Conservation (phyloP, 495 filamentous ascomycete species). For the Neurospora terricola region DNA sequence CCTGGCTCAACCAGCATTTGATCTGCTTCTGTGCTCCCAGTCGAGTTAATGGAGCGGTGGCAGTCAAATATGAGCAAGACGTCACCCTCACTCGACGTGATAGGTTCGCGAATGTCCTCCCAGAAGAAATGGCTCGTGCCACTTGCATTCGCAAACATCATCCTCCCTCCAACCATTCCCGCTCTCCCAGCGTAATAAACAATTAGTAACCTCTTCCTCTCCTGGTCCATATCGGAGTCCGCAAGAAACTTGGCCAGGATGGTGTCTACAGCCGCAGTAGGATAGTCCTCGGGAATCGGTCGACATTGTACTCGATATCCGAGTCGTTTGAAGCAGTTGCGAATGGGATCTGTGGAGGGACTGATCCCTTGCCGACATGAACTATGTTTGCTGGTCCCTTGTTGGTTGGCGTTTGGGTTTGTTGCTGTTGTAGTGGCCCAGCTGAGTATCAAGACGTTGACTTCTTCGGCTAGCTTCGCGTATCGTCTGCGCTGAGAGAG, state of each 20-base stretch:
- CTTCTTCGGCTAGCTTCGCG: constrained; percentile 6
- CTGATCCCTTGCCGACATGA: background rate
- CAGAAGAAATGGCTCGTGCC: constrained; percentile 13
- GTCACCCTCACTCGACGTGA: constrained; percentile 13
- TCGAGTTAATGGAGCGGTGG: background rate
- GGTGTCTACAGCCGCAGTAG: constrained; percentile 18
- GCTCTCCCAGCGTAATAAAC: constrained; percentile 19
- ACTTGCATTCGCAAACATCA: constrained; percentile 11
- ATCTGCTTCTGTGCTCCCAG: background rate
- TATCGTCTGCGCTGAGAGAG: background rate
- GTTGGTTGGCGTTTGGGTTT: constrained; percentile 3
- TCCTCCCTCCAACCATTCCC: constrained; percentile 11
- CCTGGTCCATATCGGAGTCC: background rate
- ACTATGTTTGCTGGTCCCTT: constrained; percentile 3
- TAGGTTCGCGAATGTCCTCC: constrained; percentile 20
- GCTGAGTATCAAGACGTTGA: constrained; percentile 16
- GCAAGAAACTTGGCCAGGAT: constrained; percentile 14
- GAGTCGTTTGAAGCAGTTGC: constrained; percentile 12
- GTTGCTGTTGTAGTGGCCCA: constrained; percentile 9
- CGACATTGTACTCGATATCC: constrained; percentile 21
- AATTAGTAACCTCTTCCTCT: constrained; percentile 5
- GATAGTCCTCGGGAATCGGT: constrained; percentile 14
- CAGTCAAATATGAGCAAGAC: constrained; percentile 20
- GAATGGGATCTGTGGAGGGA: constrained; percentile 9
- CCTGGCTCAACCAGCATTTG: constrained; percentile 12